These are phyloP conservation scores for Umbilicus rupestris DNA, from an alignment of 164 flowering plant genomes.

Conservation along the genomic window DNA sequence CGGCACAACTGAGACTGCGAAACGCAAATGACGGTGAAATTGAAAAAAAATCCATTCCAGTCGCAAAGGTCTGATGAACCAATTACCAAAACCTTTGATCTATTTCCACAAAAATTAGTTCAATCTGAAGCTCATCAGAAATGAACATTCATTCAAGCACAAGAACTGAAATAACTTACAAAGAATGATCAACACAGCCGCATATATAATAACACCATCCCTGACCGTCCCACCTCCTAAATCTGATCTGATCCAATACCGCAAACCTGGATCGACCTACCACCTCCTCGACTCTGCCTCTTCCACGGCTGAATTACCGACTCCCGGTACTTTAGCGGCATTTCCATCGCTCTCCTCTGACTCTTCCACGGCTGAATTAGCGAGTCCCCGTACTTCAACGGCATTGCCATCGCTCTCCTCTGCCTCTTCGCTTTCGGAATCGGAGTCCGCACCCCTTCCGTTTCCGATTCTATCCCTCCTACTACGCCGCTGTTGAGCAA, in stretches of 20 bases:
- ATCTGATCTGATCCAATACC: not conserved
- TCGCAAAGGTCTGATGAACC: too few relatives aligned
- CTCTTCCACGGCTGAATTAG: constrained; percentile 28
- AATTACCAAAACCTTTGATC: too few relatives aligned
- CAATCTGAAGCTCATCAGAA: too few relatives aligned
- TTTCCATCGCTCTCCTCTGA: constrained; percentile 25
- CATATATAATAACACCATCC: too few relatives aligned
- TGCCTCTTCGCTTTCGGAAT: not conserved
- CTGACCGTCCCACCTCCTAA: not conserved
- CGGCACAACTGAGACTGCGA: too few relatives aligned
- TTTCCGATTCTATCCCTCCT: not conserved
- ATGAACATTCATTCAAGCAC: too few relatives aligned
- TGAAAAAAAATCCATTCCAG: too few relatives aligned
- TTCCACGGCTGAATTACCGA: constrained; percentile 39
- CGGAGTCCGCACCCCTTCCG: not conserved
- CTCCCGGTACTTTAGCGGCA: constrained; percentile 35
- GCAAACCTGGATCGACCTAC: not conserved
- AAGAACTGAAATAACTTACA: too few relatives aligned
- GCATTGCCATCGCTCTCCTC: constrained; percentile 31
- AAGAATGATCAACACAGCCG: too few relatives aligned
- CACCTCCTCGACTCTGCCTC: constrained; percentile 15
- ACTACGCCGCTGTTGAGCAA: not conserved
- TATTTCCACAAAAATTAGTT: too few relatives aligned
- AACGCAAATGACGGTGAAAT: too few relatives aligned
- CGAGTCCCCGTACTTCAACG: constrained; percentile 35